Percentiles rank a stretch among this genome's conserved stretches.
phyloP scores from a whole-genome alignment of 331 rosid genomes.

The Spiraea crenata region DNA sequence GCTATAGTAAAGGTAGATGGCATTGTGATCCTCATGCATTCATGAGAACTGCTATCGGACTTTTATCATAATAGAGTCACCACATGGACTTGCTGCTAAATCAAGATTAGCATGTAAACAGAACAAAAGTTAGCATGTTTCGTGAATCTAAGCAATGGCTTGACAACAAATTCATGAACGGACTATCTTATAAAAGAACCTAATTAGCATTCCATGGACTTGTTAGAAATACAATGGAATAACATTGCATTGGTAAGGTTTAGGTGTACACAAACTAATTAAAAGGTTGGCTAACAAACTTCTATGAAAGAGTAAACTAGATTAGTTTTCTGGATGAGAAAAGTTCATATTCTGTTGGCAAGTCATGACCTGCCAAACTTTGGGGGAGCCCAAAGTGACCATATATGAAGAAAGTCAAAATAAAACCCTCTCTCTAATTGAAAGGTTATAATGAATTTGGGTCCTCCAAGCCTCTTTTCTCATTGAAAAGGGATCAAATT shows the following conservation, averaged over 20 bases:
- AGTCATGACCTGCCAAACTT: slow-evolving; percentile 17
- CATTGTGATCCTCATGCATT: too few relatives aligned
- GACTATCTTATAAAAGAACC: slow-evolving; percentile 23
- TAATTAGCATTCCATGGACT: slow-evolving; percentile 26
- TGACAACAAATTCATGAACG: background rate
- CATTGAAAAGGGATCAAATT: slow-evolving; percentile 27
- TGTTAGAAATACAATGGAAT: slow-evolving; percentile 11
- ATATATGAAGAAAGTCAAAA: slow-evolving; percentile 38
- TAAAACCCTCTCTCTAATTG: slow-evolving; percentile 18
- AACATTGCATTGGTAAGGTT: slow-evolving; percentile 40
- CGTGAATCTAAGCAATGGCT: too few relatives aligned
- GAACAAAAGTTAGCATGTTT: too few relatives aligned
- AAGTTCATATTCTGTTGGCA: slow-evolving; percentile 20
- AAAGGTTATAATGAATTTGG: slow-evolving; percentile 24
- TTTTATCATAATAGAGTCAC: too few relatives aligned
- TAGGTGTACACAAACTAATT: slow-evolving; percentile 33
- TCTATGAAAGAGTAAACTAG: slow-evolving; percentile 8
- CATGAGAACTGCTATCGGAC: too few relatives aligned
- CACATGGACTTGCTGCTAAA: too few relatives aligned
- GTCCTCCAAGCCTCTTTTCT: slow-evolving; percentile 13
- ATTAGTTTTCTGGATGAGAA: background rate
- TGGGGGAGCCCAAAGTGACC: slow-evolving; percentile 23
- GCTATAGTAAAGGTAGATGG: background rate
- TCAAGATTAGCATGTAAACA: too few relatives aligned
- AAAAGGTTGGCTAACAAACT: slow-evolving; percentile 51